A percentile compares a stretch with the other conserved stretches of the same genome.
Conservation (phyloP, 179 eudicot genomes). For the Pouteria campechiana region DNA sequence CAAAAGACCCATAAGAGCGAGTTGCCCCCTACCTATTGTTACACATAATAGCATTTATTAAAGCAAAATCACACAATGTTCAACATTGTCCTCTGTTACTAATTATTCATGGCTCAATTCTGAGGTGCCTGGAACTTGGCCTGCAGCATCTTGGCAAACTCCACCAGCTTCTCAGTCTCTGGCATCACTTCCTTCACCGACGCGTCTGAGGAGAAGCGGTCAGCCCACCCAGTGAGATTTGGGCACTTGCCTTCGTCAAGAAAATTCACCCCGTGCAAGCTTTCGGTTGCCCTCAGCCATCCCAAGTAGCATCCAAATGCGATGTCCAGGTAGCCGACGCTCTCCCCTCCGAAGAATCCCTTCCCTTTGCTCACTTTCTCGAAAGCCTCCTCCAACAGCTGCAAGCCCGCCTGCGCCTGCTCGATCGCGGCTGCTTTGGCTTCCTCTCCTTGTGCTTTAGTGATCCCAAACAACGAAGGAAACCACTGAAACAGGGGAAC, state of each 20-base stretch:
- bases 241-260: slow-evolving; percentile 3
- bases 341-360: slow-evolving; percentile 9
- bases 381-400: slow-evolving; percentile 7
- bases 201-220: neutral
- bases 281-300: neutral
- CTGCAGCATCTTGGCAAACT: neutral
- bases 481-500: no score
- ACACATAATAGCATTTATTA: no score
- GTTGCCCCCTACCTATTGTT: no score
- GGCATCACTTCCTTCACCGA: slow-evolving; percentile 8
- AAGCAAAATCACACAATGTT: no score
- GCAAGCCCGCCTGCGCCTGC: neutral
- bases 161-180: neutral
- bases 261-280: neutral
- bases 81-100: no score
- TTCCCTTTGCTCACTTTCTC: slow-evolving; percentile 10
- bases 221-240: slow-evolving; percentile 4
- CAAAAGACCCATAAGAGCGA: no score
- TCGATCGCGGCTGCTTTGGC: neutral
- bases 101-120: no score
- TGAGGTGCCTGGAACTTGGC: neutral
- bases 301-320: slow-evolving; percentile 3
- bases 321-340: slow-evolving; percentile 7
- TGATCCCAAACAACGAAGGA: no score
- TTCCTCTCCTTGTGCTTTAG: neutral